A percentile compares a stretch with the other conserved stretches of the same genome.
Conservation (phyloP, 2,329 filamentous ascomycete genomes). For the Mariannaea sp. region DNA sequence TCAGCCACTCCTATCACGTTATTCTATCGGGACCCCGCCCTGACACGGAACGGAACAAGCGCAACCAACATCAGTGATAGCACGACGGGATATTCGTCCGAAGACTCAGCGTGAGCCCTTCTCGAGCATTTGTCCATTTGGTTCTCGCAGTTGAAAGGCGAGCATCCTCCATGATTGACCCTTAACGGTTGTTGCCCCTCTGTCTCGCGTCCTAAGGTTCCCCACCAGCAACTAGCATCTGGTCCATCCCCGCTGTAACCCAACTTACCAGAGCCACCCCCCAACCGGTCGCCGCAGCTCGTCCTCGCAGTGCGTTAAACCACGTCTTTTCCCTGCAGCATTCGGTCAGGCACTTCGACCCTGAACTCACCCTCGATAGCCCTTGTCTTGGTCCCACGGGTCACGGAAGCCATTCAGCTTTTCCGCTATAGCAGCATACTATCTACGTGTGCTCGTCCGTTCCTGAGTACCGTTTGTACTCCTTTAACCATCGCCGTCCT, state of each 20-base stretch:
- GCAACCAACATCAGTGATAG: slow-evolving; percentile 37
- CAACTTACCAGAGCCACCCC: slow-evolving; percentile 3
- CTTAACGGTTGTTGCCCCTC: slow-evolving; percentile 7
- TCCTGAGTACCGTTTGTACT: slow-evolving; percentile 11
- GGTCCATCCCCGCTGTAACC: slow-evolving; percentile 17
- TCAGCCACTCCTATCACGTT: slow-evolving; percentile 40
- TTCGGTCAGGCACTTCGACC: slow-evolving; percentile 13
- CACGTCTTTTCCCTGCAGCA: slow-evolving; percentile 15
- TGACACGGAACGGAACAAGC: slow-evolving; percentile 30
- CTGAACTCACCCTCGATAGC: slow-evolving; percentile 21
- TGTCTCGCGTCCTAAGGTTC: slow-evolving; percentile 20
- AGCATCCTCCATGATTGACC: slow-evolving; percentile 19
- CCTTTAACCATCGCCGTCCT: slow-evolving; percentile 7
- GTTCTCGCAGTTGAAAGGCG: background rate
- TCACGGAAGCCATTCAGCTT: slow-evolving; percentile 11
- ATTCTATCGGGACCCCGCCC: slow-evolving; percentile 36
- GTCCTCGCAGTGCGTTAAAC: slow-evolving; percentile 8
- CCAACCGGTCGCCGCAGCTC: slow-evolving; percentile 11
- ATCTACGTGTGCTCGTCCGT: slow-evolving; percentile 6
- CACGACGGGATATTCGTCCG: slow-evolving; percentile 27
- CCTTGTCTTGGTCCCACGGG: slow-evolving; percentile 5
- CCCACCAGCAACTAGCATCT: slow-evolving; percentile 10
- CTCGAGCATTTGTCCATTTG: background rate
- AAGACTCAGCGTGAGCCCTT: slow-evolving; percentile 26
- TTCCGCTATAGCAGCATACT: slow-evolving; percentile 13